Base-by-base conservation (phyloP, 352 stramenopile genomes). In the Thalassiosira exigua region DNA sequence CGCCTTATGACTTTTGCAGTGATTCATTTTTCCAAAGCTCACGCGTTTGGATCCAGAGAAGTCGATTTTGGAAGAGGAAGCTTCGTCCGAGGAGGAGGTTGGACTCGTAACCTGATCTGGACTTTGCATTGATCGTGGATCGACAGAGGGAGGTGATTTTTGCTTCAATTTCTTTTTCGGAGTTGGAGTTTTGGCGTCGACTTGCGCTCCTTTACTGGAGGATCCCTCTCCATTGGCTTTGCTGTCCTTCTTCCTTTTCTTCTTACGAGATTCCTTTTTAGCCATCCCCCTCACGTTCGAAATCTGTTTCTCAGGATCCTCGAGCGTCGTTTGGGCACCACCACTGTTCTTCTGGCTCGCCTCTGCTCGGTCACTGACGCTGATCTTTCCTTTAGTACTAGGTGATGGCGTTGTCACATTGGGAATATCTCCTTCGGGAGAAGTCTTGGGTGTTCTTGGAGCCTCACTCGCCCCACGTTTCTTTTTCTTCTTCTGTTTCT, bases 1-100 rank as follows among this genome's bases (percentile, higher is more conserved):
- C 24, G 85, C 89, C 58, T 90, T 92, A 64, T 89, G 81, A 17
- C 78, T 90, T 67, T 90, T 90, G 50, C 75, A 78, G 48, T 83
- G 71, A 69, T 94, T 94, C 22, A 78, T 70, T 29, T 59, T 71
- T 3, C 74, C 81, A 72, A 92, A 94, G n/a, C 74, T 84, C 3
- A 94, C 89, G n/a, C 80, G 79, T 62, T 74, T 84, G 36, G 69
- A 67, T 4, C 33, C 62, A 12, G 60, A 72, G 12, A 22, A 60
- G 22, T 33, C 41, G 27, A 21, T 14, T 66, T 11, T 7, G n/a
- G 14, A 7, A 58, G 39, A 14, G 29, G 5, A 11, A 29, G 24
- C 50, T 0, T 62, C 29, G 51, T 76, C 68, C 17, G 26, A 56
- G 14, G 39, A 39, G 19, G 27, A 57, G 42, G 27, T 14, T 58